A percentile compares a stretch with the other conserved stretches of the same genome.
phyloP scores from a whole-genome alignment of 495 filamentous ascomycete genomes.

The Lentithecium fluviatile region DNA sequence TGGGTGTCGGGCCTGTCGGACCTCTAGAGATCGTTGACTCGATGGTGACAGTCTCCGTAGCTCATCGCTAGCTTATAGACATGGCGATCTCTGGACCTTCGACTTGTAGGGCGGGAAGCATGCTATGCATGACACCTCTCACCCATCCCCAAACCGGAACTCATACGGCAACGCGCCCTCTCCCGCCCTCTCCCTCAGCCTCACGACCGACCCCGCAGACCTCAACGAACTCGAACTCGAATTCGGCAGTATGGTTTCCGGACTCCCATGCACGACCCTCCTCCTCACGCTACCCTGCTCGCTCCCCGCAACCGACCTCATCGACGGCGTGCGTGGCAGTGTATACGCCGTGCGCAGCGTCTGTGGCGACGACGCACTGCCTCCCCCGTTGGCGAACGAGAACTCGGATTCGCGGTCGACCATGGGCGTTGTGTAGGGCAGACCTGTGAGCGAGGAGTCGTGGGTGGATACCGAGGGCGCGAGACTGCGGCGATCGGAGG shows the following conservation, averaged over 20 bases:
- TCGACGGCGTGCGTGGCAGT: conserved; percentile 26
- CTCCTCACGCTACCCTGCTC: conserved; percentile 11
- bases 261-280: conserved; percentile 16
- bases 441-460: conserved; percentile 13
- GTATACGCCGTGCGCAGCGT: conserved; percentile 21
- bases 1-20: no score
- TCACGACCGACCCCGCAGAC: conserved; percentile 19
- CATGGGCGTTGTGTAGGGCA: conserved; percentile 25
- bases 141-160: conserved; percentile 21
- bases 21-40: no score
- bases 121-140: not conserved
- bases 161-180: conserved; percentile 28
- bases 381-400: not conserved
- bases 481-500: conserved; percentile 22
- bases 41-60: no score
- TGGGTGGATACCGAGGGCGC: conserved; percentile 13
- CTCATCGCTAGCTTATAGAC: no score
- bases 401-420: conserved; percentile 2
- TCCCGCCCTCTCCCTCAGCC: conserved; percentile 11
- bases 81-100: no score
- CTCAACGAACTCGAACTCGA: conserved; percentile 22
- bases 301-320: conserved; percentile 13
- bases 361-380: conserved; percentile 16
- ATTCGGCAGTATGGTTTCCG: conserved; percentile 26
- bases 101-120: no score